Evolutionary conservation across 1,139 yeast species (phyloP).

Genomic region (Diutina pseudorugosa): DNA sequence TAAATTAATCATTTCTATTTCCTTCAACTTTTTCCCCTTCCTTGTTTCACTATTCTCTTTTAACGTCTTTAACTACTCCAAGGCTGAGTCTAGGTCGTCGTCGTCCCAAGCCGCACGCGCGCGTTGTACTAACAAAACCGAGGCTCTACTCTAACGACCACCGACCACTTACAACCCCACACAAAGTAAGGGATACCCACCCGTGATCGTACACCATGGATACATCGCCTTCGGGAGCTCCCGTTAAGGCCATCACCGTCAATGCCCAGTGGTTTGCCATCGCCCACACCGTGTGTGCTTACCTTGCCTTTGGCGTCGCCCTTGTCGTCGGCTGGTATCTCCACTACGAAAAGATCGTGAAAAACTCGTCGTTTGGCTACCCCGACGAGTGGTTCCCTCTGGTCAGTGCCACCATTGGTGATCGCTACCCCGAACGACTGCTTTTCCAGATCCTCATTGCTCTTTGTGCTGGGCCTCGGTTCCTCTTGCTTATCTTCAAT

Average conservation of each 20-base stretch:
- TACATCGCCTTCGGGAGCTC: background rate
- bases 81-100: background rate
- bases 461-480: constrained; percentile 77
- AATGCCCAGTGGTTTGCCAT: constrained; percentile 57
- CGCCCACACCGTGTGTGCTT: constrained; percentile 63
- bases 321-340: constrained; percentile 57
- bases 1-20: too few relatives aligned
- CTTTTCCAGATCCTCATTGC: constrained; percentile 79
- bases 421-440: constrained; percentile 89
- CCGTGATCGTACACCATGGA: background rate
- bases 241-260: constrained; percentile 13
- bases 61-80: background rate
- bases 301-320: constrained; percentile 64
- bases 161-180: too few relatives aligned
- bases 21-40: too few relatives aligned
- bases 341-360: constrained; percentile 78
- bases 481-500: constrained; percentile 53
- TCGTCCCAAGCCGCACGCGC: background rate
- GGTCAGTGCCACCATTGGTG: constrained; percentile 95
- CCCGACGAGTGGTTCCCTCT: constrained; percentile 99
- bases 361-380: constrained; percentile 75
- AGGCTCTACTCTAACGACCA: too few relatives aligned
- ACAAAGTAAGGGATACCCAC: too few relatives aligned
- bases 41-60: background rate
- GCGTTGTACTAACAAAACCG: background rate